phyloP scores from a whole-genome alignment of 305 asterid species.

The Stenogyne calaminthoides region DNA sequence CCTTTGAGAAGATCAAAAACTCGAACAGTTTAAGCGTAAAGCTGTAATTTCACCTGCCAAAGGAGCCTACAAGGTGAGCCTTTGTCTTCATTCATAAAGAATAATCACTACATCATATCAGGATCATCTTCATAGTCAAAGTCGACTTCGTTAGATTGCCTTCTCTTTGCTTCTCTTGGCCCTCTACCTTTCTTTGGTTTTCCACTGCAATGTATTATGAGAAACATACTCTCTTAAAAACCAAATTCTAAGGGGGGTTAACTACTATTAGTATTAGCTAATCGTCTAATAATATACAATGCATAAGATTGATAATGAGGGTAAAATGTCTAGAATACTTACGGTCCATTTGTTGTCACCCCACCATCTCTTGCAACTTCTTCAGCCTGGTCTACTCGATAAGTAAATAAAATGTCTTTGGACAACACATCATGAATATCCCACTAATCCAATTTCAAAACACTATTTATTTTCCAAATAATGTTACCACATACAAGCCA shows the following conservation, averaged over 20 bases:
- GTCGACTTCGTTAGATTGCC: conserved; percentile 90
- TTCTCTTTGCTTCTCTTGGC: conserved; percentile 89
- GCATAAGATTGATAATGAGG: neutral
- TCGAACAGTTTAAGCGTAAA: neutral
- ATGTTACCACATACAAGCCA: neutral
- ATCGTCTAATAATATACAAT: neutral
- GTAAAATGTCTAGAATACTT: conserved; percentile 37
- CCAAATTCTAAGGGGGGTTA: neutral
- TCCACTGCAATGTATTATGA: conserved; percentile 56
- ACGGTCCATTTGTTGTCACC: conserved; percentile 76
- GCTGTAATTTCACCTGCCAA: neutral
- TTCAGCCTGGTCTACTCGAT: conserved; percentile 65
- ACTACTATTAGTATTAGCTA: neutral
- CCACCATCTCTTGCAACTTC: conserved; percentile 92
- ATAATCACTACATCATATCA: conserved; percentile 62
- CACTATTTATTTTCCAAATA: neutral
- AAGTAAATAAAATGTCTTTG: conserved; percentile 12
- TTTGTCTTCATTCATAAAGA: neutral
- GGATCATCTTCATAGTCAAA: conserved; percentile 95
- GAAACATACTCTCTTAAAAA: neutral
- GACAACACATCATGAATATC: conserved; percentile 14
- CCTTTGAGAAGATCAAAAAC: neutral
- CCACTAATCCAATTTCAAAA: neutral
- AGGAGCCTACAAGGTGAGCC: neutral
- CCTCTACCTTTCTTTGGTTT: conserved; percentile 88